These are phyloP conservation scores for Aspergillus mulundensis DNA, from an alignment of 495 filamentous ascomycete genomes.

Conservation along the genomic window DNA sequence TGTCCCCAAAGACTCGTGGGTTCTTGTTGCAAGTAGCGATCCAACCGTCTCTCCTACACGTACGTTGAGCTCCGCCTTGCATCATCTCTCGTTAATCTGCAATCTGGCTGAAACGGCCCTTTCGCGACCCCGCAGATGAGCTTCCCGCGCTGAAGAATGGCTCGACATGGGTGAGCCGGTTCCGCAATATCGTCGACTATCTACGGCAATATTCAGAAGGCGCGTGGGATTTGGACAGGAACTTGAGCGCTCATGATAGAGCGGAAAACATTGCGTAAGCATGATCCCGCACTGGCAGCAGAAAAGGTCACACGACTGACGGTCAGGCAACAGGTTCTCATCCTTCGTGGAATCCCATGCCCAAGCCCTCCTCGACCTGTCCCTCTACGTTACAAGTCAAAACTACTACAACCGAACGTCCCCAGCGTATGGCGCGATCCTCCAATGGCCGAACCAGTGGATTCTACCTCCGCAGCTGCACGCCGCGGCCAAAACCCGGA, in stretches of 20 bases:
- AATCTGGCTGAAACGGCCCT: conserved; percentile 9
- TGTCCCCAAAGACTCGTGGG: conserved; percentile 61
- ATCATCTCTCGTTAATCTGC: conserved; percentile 7
- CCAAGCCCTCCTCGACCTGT: conserved; percentile 67
- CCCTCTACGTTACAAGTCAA: conserved; percentile 79
- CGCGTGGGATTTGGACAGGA: conserved; percentile 52
- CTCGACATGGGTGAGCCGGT: conserved; percentile 62
- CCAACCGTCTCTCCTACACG: conserved; percentile 70
- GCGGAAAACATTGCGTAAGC: conserved; percentile 56
- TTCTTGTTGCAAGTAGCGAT: conserved; percentile 70
- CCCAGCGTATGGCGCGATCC: conserved; percentile 68
- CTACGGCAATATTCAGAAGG: conserved; percentile 51
- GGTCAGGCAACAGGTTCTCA: conserved; percentile 38
- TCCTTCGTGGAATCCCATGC: conserved; percentile 63
- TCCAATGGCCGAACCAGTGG: conserved; percentile 82
- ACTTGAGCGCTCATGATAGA: conserved; percentile 39
- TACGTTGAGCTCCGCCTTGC: conserved; percentile 41
- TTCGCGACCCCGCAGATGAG: conserved; percentile 49
- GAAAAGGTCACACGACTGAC: conserved; percentile 13
- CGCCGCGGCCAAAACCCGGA: conserved; percentile 60
- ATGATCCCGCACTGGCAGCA: neutral
- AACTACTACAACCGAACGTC: conserved; percentile 74
- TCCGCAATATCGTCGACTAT: conserved; percentile 68
- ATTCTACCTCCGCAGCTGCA: conserved; percentile 66
- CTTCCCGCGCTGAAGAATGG: conserved; percentile 70